These are phyloP conservation scores for Rhizopus arrhizus DNA, from an alignment of 371 early-diverging fungal species.

Conservation along the genomic window DNA sequence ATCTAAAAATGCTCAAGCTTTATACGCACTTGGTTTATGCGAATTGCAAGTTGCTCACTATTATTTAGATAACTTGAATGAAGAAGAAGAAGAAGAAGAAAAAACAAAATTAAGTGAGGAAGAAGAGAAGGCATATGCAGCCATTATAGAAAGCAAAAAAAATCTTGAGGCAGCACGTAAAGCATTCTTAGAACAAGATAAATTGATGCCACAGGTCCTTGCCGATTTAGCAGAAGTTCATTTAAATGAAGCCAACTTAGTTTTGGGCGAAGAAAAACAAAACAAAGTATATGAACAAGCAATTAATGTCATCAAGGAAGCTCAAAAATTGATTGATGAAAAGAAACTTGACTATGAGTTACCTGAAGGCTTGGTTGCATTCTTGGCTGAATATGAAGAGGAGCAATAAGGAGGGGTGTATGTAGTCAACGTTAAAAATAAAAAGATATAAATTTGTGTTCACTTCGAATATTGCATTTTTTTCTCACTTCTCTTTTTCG, in stretches of 20 bases:
- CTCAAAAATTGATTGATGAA: slow-evolving; percentile 29
- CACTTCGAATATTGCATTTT: neutral
- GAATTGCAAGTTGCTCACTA: slow-evolving; percentile 42
- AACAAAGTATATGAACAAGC: slow-evolving; percentile 37
- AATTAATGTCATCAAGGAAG: slow-evolving; percentile 33
- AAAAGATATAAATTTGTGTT: neutral
- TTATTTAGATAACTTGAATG: slow-evolving; percentile 39
- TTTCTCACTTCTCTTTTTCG: neutral
- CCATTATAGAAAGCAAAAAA: slow-evolving; percentile 37
- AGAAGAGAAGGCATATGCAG: slow-evolving; percentile 40
- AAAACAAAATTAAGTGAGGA: slow-evolving; percentile 31
- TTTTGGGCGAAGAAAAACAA: slow-evolving; percentile 40
- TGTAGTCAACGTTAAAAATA: neutral
- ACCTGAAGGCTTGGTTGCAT: slow-evolving; percentile 46
- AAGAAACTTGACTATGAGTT: slow-evolving; percentile 34
- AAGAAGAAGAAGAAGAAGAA: slow-evolving; percentile 34
- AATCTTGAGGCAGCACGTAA: slow-evolving; percentile 35
- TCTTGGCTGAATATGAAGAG: slow-evolving; percentile 44
- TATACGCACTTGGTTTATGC: slow-evolving; percentile 38
- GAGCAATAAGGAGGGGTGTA: slow-evolving; percentile 8
- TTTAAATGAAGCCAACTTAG: slow-evolving; percentile 46
- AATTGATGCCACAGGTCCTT: slow-evolving; percentile 32
- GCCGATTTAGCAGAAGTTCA: slow-evolving; percentile 50
- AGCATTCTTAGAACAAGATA: slow-evolving; percentile 20
- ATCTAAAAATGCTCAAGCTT: slow-evolving; percentile 32